Conservation (phyloP, 495 filamentous ascomycete species). For the Lentithecium fluviatile region DNA sequence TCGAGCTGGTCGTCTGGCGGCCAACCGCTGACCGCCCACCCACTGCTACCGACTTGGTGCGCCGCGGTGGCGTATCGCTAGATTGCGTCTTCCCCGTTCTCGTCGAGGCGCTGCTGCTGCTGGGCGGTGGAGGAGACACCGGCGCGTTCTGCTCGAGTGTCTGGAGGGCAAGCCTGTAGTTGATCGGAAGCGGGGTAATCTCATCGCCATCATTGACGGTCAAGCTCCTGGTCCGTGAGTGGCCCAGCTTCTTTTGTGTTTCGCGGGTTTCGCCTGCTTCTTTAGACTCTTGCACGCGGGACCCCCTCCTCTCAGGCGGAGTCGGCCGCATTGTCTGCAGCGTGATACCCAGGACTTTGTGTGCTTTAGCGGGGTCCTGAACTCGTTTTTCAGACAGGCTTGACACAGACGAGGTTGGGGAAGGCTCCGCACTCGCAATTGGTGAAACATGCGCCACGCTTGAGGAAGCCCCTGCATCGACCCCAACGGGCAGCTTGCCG, state of each 20-base stretch:
- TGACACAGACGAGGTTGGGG: conserved; percentile 38
- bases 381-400: conserved; percentile 33
- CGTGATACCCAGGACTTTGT: conserved; percentile 40
- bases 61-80: conserved; percentile 13
- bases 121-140: background rate
- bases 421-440: conserved; percentile 24
- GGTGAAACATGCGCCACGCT: conserved; percentile 32
- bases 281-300: conserved; percentile 13
- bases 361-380: conserved; percentile 40
- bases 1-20: conserved; percentile 20
- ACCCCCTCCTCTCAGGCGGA: conserved; percentile 22
- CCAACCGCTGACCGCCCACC: conserved; percentile 33
- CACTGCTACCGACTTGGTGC: conserved; percentile 30
- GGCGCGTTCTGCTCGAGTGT: conserved; percentile 25
- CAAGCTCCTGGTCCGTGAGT: conserved; percentile 26
- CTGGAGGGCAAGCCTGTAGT: conserved; percentile 35
- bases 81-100: conserved; percentile 21
- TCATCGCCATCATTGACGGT: conserved; percentile 34
- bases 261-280: conserved; percentile 19
- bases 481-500: conserved; percentile 33
- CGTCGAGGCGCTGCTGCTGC: conserved; percentile 29
- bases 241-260: conserved; percentile 3
- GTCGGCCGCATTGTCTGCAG: conserved; percentile 21
- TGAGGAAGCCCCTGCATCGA: conserved; percentile 35
- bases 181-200: conserved; percentile 38